phyloP scores from a whole-genome alignment of 176 grass and related monocot species.

The Coix lacrymajobi region DNA sequence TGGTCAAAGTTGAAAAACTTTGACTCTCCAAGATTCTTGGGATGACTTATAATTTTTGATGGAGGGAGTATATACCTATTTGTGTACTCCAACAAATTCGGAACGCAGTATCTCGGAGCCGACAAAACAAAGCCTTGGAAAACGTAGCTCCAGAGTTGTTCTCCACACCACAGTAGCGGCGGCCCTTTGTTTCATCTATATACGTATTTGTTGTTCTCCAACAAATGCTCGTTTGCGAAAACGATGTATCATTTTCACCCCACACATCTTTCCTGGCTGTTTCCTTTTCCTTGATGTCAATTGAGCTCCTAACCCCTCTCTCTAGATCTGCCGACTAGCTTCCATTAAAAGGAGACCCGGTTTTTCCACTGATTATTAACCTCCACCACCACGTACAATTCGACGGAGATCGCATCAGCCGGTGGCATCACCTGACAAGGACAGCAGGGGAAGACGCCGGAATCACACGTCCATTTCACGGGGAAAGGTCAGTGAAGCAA shows the following conservation, averaged over 20 bases:
- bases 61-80: too few species aligned
- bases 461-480: neutral
- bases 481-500: neutral
- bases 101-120: too few species aligned
- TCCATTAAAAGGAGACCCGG: neutral
- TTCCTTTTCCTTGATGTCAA: neutral
- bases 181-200: too few species aligned
- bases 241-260: neutral
- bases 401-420: neutral
- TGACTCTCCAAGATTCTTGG: too few species aligned
- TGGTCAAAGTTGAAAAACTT: too few species aligned
- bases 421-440: neutral
- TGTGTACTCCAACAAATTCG: too few species aligned
- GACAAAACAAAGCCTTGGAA: too few species aligned
- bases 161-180: too few species aligned
- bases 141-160: too few species aligned
- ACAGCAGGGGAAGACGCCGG: neutral
- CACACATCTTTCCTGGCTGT: neutral
- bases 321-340: neutral
- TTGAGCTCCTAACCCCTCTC: neutral
- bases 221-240: too few species aligned
- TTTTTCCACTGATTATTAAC: neutral
- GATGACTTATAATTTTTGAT: too few species aligned
- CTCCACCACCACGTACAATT: neutral
- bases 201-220: too few species aligned